Evolutionary conservation across 1,139 yeast species (phyloP).

Genomic region (Suhomyces bokatorum): DNA sequence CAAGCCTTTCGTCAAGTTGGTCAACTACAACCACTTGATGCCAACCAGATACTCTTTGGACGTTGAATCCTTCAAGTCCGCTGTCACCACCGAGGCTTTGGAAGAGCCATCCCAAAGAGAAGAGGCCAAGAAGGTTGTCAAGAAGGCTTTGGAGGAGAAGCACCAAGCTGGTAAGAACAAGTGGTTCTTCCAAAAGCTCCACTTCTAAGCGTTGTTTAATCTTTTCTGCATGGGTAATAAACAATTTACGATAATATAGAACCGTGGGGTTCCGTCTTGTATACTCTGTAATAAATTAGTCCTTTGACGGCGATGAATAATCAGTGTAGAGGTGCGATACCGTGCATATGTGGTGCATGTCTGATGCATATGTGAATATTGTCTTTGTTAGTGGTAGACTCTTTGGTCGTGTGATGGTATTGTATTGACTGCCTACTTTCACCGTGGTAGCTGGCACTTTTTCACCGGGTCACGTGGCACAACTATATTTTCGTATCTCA

Average conservation of each 20-base stretch:
- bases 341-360: too few relatives aligned
- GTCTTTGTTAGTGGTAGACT: too few relatives aligned
- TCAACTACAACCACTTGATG: slow-evolving; percentile 99
- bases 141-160: slow-evolving; percentile 99
- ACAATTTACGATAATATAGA: slow-evolving; percentile 23
- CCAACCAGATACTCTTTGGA: slow-evolving; percentile 99
- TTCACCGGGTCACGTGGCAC: slow-evolving; percentile 2
- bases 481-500: not conserved
- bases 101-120: slow-evolving; percentile 98
- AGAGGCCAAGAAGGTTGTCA: slow-evolving; percentile 98
- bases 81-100: slow-evolving; percentile 90
- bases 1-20: slow-evolving; percentile 98
- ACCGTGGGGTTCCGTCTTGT: slow-evolving; percentile 9
- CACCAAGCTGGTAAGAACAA: slow-evolving; percentile 99
- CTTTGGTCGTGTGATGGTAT: not conserved
- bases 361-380: too few relatives aligned
- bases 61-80: slow-evolving; percentile 91
- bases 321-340: too few relatives aligned
- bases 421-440: too few relatives aligned
- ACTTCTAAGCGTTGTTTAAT: slow-evolving; percentile 64
- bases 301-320: slow-evolving; percentile 3
- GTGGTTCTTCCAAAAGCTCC: slow-evolving; percentile 99
- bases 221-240: slow-evolving; percentile 39
- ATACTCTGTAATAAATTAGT: slow-evolving; percentile 12
- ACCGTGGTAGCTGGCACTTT: not conserved